Base-by-base conservation (phyloP, 2,329 filamentous ascomycete species). In the Thelonectria blattea region DNA sequence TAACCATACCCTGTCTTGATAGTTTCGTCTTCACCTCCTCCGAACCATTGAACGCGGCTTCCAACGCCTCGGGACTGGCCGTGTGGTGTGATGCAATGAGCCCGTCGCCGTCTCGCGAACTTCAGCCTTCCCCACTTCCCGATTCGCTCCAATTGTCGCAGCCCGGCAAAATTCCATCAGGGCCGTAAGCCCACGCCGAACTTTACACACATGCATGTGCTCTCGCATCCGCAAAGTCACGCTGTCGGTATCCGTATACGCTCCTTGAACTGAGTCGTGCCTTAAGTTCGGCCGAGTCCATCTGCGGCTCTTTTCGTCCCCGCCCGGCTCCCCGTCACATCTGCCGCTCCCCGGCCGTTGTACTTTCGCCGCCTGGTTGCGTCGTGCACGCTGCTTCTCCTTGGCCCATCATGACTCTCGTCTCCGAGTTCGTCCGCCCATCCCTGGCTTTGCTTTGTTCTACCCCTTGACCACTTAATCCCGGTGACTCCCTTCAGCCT, bases 381-480 rank as follows among this genome's bases (percentile, higher is more conserved):
- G 24, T 52, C 58, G 51, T 61, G 53, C 60, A 43, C 55, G 56
- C 53, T 59, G 58, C 62, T 61, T 54, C 55, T 60, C 39, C 50
- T 64, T 47, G 49, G 47, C 51, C 37, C 59, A 65, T 63, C 63
- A 71, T 71, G 69, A 68, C 68, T 60, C 67, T 71, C 58, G 69
- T 71, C 63, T 71, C 69, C 60, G 69, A 71, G 69, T 71, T 67
- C 66, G 69, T 71, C 61, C 57, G 56, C 64, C 65, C 50, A 68
- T 22, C 58, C 58, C 37, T 61, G 59, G 52, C 52, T 48, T 54
- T 50, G 39, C 37, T 43, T 37, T 56, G 52, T 52, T 39, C 45
- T 54, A 8, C 27, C 43, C 37, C 27, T 24, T 37, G 34, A 15
- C 39, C 32, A 32, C 24, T 27, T 5, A 9, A 37, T 37, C 42